Evolutionary conservation across 768 basidiomycete species (phyloP).

Genomic region (Nevesoporus exiguus): DNA sequence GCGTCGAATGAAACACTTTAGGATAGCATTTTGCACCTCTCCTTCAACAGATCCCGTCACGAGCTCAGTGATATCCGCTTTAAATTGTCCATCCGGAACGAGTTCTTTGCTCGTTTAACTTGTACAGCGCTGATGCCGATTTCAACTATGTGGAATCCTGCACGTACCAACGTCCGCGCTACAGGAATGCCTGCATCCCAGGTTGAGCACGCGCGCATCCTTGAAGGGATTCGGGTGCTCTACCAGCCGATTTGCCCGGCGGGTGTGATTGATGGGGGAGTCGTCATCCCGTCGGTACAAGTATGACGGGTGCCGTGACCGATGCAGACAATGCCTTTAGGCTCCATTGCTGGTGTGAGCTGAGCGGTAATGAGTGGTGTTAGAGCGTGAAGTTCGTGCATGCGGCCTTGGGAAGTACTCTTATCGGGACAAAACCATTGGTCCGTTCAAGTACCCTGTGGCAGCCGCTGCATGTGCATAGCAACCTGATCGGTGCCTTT

Average conservation of each 20-base stretch:
- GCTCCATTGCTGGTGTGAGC: conserved; percentile 6
- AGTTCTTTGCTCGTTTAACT: conserved; percentile 8
- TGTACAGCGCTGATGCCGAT: conserved; percentile 6
- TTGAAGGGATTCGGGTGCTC: not conserved
- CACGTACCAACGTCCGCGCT: not conserved
- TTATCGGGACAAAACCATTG: conserved; percentile 6
- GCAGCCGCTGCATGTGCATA: not conserved
- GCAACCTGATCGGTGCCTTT: no score
- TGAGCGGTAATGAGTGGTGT: conserved; percentile 23
- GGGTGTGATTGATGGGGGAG: not conserved
- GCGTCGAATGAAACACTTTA: not conserved
- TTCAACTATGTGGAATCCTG: conserved; percentile 6
- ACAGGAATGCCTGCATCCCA: conserved; percentile 9
- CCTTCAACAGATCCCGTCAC: not conserved
- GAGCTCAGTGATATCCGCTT: conserved; percentile 6
- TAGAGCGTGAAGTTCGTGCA: not conserved
- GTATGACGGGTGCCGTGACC: conserved; percentile 1
- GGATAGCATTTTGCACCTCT: not conserved
- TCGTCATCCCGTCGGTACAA: conserved; percentile 1
- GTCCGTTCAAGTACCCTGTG: no score
- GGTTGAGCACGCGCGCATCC: conserved; percentile 3
- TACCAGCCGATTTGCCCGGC: not conserved
- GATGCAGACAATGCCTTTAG: conserved; percentile 1
- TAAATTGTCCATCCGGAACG: conserved; percentile 2
- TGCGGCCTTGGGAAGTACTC: no score